Percentiles rank a stretch among this genome's conserved stretches.
phyloP scores from a whole-genome alignment of 2,329 filamentous ascomycete genomes.

The Beauveria caledonica region DNA sequence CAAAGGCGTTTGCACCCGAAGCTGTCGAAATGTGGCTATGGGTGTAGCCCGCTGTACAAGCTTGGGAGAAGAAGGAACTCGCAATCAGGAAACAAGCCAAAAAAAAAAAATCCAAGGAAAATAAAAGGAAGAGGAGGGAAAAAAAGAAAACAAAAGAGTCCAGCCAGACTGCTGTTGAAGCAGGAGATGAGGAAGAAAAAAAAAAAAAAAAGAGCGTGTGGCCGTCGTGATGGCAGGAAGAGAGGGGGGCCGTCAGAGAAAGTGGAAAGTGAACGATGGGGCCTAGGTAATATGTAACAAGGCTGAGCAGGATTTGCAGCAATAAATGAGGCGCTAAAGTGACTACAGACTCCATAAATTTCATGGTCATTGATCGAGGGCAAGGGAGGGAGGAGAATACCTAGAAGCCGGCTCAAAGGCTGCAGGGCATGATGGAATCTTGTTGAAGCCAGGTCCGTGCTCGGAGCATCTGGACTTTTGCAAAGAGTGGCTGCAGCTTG shows the following conservation, averaged over 20 bases:
- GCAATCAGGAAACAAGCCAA: not conserved
- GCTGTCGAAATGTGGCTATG: not conserved
- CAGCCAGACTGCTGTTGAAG: not conserved
- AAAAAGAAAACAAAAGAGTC: not conserved
- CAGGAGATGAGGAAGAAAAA: not conserved
- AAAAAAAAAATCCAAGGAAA: not conserved
- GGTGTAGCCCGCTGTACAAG: not conserved
- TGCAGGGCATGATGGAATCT: too few relatives aligned
- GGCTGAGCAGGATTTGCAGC: not conserved
- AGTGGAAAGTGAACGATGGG: not conserved
- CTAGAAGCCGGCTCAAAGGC: too few relatives aligned
- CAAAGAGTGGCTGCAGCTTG: too few relatives aligned
- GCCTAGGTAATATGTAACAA: not conserved
- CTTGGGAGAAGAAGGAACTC: too few relatives aligned
- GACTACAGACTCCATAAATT: not conserved
- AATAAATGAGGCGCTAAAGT: not conserved
- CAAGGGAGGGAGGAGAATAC: not conserved
- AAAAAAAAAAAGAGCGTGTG: not conserved
- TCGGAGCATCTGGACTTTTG: too few relatives aligned
- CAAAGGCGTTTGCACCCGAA: not conserved
- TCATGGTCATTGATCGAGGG: not conserved
- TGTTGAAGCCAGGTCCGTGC: too few relatives aligned
- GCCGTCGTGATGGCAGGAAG: not conserved
- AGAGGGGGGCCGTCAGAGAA: not conserved
- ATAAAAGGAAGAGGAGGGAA: not conserved